phyloP scores from a whole-genome alignment of 2,329 filamentous ascomycete species.

The Tetracladium maxilliforme region DNA sequence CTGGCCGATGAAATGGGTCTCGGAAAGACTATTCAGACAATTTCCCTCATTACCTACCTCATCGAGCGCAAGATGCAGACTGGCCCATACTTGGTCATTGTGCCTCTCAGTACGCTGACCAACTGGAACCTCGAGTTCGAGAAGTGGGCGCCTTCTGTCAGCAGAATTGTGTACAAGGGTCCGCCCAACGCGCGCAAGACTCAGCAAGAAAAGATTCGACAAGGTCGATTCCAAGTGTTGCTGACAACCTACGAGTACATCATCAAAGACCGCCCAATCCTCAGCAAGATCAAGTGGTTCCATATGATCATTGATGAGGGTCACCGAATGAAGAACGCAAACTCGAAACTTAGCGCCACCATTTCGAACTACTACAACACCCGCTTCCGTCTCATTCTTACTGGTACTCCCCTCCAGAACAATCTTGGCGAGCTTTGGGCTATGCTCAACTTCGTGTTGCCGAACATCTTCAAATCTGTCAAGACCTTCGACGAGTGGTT shows the following conservation, averaged over 20 bases:
- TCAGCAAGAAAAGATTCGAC: conserved; percentile 87
- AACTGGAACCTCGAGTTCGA: conserved; percentile 99
- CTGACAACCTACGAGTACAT: conserved; percentile 99
- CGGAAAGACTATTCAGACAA: conserved; percentile 98
- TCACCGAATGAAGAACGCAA: conserved; percentile 97
- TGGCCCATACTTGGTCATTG: conserved; percentile 91
- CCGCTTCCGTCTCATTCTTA: conserved; percentile 89
- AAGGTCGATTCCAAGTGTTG: conserved; percentile 88
- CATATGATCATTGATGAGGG: conserved; percentile 99
- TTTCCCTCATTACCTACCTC: conserved; percentile 91
- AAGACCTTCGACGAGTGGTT: conserved; percentile 99
- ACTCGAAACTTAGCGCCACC: conserved; percentile 90
- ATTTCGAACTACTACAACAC: conserved; percentile 92
- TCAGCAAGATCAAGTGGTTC: conserved; percentile 99
- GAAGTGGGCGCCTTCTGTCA: conserved; percentile 87
- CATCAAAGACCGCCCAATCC: conserved; percentile 90
- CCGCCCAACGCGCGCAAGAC: conserved; percentile 77
- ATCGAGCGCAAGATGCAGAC: conserved; percentile 90
- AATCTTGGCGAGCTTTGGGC: conserved; percentile 95
- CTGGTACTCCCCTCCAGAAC: conserved; percentile 93
- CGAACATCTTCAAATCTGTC: conserved; percentile 97
- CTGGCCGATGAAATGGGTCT: conserved; percentile 99
- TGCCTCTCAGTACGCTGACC: conserved; percentile 88
- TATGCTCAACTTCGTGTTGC: conserved; percentile 94
- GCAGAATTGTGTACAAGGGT: conserved; percentile 90